Evolutionary conservation across 129 eudicot species (phyloP), one percentile per base, ranked within the genome.

Genomic region (Cynara cardunculus): DNA sequence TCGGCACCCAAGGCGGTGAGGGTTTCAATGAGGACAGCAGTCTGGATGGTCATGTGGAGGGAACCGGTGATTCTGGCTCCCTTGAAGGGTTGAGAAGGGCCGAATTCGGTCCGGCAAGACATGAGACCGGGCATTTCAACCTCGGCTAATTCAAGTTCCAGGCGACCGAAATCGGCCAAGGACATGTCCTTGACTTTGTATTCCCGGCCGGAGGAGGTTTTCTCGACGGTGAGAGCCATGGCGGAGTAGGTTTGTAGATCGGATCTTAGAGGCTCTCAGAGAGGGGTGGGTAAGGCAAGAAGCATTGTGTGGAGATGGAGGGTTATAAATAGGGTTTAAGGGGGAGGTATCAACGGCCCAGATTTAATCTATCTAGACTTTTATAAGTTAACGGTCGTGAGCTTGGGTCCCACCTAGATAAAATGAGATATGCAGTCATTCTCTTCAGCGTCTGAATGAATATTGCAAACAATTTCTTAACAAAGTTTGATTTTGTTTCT

Each of bases 141-240:
- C 77, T 92, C 97, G 74, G 97, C 94, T 11, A 92, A 74, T 64
- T 91, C 97, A 68, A 91, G 87, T 30, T 91, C 97, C 25, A 91
- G 89, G 14, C 93, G 87, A 21, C 97, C 94, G 80, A 91, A 91
- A 35, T 91, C 97, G 6, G 94, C 97, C 80, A 89, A 86, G 87
- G 97, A 86, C 94, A 89, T 91, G 83, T 91, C 97, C 90, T 89
- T 89, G 80, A 91, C 94, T 86, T 91, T 91, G 89, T 91, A 91
- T 69, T 91, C 97, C 8, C 97, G 90, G 75, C 97, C 97, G 27
- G 94, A 49, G 53, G 89, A 75, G 68, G 94, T 91, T 81, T 91
- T 91, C 85, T 91, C 97, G 25, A 91, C 92, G 16, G 73, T 75
- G 59, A 91, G 82, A 73, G 96, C 81, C 92, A 86, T 89, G 72